phyloP scores from a whole-genome alignment of 495 filamentous ascomycete species.

The Aspergillus haitiensis region DNA sequence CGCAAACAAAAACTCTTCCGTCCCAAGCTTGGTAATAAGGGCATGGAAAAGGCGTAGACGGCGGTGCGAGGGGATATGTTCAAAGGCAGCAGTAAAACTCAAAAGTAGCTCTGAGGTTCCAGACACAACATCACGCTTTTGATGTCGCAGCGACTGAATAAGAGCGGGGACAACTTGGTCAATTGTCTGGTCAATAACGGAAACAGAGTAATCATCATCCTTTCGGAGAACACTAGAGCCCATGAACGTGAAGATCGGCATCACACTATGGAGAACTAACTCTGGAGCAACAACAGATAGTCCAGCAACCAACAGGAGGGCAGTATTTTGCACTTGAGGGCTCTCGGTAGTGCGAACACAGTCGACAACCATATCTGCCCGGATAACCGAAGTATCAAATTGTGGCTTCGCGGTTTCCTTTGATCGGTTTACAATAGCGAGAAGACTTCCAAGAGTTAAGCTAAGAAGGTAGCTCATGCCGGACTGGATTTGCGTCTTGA shows the following conservation, averaged over 20 bases:
- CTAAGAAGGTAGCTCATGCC: constrained; percentile 85
- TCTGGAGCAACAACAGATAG: constrained; percentile 83
- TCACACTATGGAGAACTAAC: constrained; percentile 88
- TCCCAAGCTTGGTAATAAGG: constrained; percentile 74
- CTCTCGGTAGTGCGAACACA: constrained; percentile 86
- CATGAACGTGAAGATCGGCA: constrained; percentile 99
- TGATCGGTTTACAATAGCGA: constrained; percentile 73
- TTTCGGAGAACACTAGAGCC: constrained; percentile 81
- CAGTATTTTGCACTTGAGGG: constrained; percentile 87
- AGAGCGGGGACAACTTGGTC: constrained; percentile 86
- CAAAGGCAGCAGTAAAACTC: constrained; percentile 92
- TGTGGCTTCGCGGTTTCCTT: constrained; percentile 58
- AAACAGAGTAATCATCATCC: constrained; percentile 91
- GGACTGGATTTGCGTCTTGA: constrained; percentile 66
- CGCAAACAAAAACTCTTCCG: constrained; percentile 66
- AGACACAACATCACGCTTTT: constrained; percentile 70
- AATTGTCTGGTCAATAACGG: constrained; percentile 84
- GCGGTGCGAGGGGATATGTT: constrained; percentile 86
- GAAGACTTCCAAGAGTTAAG: constrained; percentile 70
- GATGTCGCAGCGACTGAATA: constrained; percentile 78
- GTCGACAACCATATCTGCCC: constrained; percentile 84
- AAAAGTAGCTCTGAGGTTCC: constrained; percentile 82
- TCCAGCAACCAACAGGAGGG: constrained; percentile 81
- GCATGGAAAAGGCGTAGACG: constrained; percentile 77
- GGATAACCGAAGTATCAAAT: constrained; percentile 72